Base-by-base conservation (phyloP, 75 land plant species). In the Chamaecyparis obtusa region DNA sequence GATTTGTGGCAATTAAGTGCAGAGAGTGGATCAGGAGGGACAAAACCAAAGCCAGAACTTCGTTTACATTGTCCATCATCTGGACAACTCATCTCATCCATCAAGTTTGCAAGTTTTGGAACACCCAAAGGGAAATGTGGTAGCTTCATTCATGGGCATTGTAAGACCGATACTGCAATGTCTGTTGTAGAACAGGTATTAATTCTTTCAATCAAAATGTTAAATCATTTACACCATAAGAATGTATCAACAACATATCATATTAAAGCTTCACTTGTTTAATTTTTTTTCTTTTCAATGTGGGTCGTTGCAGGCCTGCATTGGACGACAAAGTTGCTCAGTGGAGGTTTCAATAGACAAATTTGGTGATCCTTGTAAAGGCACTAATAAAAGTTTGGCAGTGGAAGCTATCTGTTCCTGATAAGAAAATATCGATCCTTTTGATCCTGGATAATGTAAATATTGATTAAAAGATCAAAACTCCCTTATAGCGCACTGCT, bases 51-150 rank as follows among this genome's bases (percentile, higher is more conserved):
- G 24, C 92, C 98, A 57, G 85, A 86, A 44, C 87, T 94, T 24
- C 91, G 86, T 71, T 87, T 96, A 36, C 88, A 90, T n/a, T 96
- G 98, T 87, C 90, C 95, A 74, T 83, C 85, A 41, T 49, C 90
- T 5, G 83, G 88, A 39, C 94, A 95, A 80, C 80, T 92, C 57
- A 96, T 96, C 36, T 89, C 94, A 82, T 88, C 91, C 69, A 92
- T 96, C 72, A 92, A 85, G 3, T 96, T 96, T 89, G 95, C 97
- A 60, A 96, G 97, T 84, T 96, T 94, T 88, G 97, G 97, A 19
- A 95, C 95, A 85, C 94, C 98, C 19, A 54, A 21, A 13, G 98
- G 98, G 19, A 79, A 87, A 37, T 96, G 98, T 90, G 98, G 96
- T 32, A 89, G 89, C 87, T 96, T 90, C 86, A 86, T 43, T 60